Percentiles rank a stretch among this genome's conserved stretches.
Evolutionary conservation across 208 protist species (phyloP).

Genomic region (Balamuthia mandrillaris): DNA sequence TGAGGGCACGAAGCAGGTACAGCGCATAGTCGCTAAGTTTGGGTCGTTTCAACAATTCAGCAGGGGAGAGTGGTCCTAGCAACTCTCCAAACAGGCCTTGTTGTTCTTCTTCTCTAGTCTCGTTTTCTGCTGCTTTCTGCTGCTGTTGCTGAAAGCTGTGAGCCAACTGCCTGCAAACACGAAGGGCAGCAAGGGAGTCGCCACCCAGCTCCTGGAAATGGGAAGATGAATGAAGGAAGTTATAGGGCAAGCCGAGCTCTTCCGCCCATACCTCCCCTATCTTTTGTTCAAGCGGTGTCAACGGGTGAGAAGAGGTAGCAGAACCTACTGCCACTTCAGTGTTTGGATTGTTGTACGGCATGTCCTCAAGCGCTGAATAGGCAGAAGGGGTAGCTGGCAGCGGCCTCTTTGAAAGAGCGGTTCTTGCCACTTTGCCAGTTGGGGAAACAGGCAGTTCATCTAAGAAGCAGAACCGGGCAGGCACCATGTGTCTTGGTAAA

Average conservation of each 20-base stretch:
- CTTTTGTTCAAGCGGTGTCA: too few relatives aligned
- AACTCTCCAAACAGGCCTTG: neutral
- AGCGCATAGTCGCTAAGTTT: constrained; percentile 4
- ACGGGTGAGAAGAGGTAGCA: too few relatives aligned
- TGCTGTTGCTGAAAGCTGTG: neutral
- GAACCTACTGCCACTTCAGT: too few relatives aligned
- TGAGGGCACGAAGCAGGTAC: neutral
- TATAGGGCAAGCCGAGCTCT: neutral
- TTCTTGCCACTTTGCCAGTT: constrained; percentile 1
- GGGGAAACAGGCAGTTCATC: neutral
- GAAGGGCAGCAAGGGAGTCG: constrained; percentile 9
- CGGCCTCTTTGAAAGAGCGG: neutral
- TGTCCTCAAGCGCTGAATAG: too few relatives aligned
- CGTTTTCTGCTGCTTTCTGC: neutral
- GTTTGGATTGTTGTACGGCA: too few relatives aligned
- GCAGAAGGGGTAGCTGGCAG: too few relatives aligned
- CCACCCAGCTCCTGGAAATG: neutral
- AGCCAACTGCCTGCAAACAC: neutral
- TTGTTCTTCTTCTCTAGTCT: neutral
- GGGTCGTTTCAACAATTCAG: neutral
- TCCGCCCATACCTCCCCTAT: neutral
- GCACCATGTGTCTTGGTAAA: constrained; percentile 24
- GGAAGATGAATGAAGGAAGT: too few relatives aligned
- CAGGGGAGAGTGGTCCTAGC: neutral
- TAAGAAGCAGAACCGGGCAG: neutral